Percentiles rank a stretch among this genome's conserved stretches.
Evolutionary conservation across 1,284 basidiomycete species (phyloP).

Genomic region (Sanghuangporus sanghuang): DNA sequence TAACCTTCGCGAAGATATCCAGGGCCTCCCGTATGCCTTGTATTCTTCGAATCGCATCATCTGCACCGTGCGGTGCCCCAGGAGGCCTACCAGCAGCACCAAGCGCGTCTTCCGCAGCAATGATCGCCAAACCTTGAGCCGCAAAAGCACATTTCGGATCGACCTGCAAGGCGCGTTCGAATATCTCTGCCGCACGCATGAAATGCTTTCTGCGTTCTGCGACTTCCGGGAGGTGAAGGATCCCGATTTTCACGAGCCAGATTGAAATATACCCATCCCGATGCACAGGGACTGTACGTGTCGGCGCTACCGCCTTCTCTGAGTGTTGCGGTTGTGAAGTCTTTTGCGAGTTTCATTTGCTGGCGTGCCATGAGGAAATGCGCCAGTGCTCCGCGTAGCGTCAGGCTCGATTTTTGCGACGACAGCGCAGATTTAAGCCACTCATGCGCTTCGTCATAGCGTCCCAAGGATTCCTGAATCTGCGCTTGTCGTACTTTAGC

Average conservation of each 20-base stretch:
- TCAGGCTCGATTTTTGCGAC: conserved; percentile 66
- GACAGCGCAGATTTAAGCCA: conserved; percentile 82
- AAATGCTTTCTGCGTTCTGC: conserved; percentile 77
- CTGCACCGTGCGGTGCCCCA: conserved; percentile 42
- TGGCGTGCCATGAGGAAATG: conserved; percentile 82
- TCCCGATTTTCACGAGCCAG: conserved; percentile 78
- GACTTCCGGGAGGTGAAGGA: conserved; percentile 44
- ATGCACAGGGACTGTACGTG: conserved; percentile 85
- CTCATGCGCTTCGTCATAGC: conserved; percentile 77
- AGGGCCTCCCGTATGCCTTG: conserved; percentile 81
- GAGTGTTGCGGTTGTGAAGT: conserved; percentile 81
- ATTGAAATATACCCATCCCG: conserved; percentile 80
- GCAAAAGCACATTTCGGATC: conserved; percentile 85
- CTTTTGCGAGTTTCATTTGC: conserved; percentile 67
- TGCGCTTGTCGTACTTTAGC: conserved; percentile 88
- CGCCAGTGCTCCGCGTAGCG: conserved; percentile 47
- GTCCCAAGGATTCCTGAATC: conserved; percentile 64
- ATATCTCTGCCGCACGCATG: conserved; percentile 81
- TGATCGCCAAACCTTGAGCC: conserved; percentile 89
- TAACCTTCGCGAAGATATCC: conserved; percentile 81
- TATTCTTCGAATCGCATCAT: conserved; percentile 60
- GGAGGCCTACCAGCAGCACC: conserved; percentile 33
- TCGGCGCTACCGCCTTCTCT: conserved; percentile 83
- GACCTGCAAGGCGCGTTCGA: conserved; percentile 80
- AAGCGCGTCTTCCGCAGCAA: conserved; percentile 84